These are phyloP conservation scores for Microbotryum intermedium DNA, from an alignment of 1,284 basidiomycete species.

Conservation along the genomic window DNA sequence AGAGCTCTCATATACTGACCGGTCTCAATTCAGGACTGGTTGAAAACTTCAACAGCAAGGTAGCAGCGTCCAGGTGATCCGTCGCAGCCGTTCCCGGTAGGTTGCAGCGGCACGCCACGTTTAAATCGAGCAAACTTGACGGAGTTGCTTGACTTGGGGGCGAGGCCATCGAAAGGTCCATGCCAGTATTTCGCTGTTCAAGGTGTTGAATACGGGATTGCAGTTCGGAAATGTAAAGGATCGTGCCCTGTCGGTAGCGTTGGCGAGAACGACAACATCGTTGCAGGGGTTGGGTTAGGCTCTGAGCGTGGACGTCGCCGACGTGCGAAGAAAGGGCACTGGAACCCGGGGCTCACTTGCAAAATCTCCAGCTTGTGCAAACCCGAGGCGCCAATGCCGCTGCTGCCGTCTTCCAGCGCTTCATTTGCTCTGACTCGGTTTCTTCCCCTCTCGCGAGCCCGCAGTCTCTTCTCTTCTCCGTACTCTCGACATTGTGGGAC, in stretches of 20 bases:
- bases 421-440: constrained; percentile 29
- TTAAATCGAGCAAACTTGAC: too few species aligned
- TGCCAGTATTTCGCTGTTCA: background rate
- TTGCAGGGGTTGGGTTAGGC: too few species aligned
- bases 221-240: constrained; percentile 21
- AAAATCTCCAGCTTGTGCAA: constrained; percentile 68
- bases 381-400: constrained; percentile 50
- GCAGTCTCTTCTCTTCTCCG: constrained; percentile 35
- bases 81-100: background rate
- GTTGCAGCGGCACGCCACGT: background rate
- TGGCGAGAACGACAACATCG: too few species aligned
- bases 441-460: constrained; percentile 35
- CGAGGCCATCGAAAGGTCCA: too few species aligned
- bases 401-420: constrained; percentile 16
- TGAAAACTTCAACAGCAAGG: constrained; percentile 14
- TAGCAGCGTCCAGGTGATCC: constrained; percentile 8
- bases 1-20: background rate
- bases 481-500: constrained; percentile 45
- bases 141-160: too few species aligned
- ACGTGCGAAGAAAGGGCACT: too few species aligned
- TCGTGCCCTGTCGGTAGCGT: constrained; percentile 19
- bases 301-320: too few species aligned
- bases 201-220: background rate
- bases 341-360: constrained; percentile 37
- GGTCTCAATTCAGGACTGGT: constrained; percentile 26